Evolutionary conservation across 2,329 filamentous ascomycete species (phyloP).

Genomic region (Paramyrothecium roridum): DNA sequence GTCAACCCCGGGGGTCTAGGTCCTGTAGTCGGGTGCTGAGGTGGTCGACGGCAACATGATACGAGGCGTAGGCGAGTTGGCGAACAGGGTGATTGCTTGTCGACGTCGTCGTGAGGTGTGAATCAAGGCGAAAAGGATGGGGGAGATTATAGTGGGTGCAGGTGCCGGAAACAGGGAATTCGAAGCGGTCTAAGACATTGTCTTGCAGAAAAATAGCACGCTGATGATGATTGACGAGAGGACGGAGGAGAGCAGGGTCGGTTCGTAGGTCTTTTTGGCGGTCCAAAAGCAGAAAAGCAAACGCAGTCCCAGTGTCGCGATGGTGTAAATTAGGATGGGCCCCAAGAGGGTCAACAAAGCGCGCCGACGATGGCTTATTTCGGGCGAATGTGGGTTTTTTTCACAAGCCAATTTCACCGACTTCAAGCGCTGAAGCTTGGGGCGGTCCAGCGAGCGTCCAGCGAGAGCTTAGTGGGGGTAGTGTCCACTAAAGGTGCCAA

Average conservation of each 20-base stretch:
- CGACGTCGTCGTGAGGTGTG: background rate
- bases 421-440: background rate
- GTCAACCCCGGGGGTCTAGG: background rate
- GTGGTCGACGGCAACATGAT: background rate
- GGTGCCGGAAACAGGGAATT: background rate
- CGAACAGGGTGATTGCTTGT: background rate
- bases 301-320: background rate
- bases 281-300: background rate
- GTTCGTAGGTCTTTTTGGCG: background rate
- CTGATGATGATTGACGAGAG: slow-evolving; percentile 3
- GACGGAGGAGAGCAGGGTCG: slow-evolving; percentile 8
- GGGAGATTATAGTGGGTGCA: background rate
- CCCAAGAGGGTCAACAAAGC: too few relatives aligned
- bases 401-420: background rate
- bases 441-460: background rate
- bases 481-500: too few relatives aligned
- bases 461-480: background rate
- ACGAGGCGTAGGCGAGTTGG: background rate
- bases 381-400: background rate
- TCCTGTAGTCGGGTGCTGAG: background rate
- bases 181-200: background rate
- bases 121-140: background rate
- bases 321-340: background rate
- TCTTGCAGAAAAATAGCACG: background rate
- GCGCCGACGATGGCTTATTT: background rate